Percentiles rank a stretch among this genome's conserved stretches.
Conservation (phyloP, 2,329 filamentous ascomycete species). For the Cercospora zeina region DNA sequence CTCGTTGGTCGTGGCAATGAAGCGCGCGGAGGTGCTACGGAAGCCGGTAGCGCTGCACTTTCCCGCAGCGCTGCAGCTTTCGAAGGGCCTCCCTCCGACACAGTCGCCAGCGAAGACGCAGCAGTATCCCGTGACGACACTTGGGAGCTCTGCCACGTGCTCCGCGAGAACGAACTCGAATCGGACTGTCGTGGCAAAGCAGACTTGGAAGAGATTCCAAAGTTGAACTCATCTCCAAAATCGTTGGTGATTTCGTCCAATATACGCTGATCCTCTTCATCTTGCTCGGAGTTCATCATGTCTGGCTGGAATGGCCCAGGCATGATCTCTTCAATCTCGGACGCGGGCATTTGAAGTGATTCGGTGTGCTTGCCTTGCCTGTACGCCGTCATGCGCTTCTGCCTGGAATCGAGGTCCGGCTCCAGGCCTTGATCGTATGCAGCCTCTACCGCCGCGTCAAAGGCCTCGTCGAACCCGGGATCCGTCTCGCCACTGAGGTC, state of each 20-base stretch:
- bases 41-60: conserved; percentile 37
- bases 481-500: conserved; percentile 71
- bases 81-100: conserved; percentile 60
- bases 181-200: conserved; percentile 75
- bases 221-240: conserved; percentile 75
- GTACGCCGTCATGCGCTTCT: conserved; percentile 33
- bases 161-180: conserved; percentile 74
- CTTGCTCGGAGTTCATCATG: conserved; percentile 25
- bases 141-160: conserved; percentile 75
- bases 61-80: conserved; percentile 32
- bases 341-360: conserved; percentile 30
- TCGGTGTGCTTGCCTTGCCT: conserved; percentile 25
- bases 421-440: conserved; percentile 93
- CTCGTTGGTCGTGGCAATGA: conserved; percentile 32
- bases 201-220: conserved; percentile 67
- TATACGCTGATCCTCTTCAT: conserved; percentile 53
- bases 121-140: conserved; percentile 61
- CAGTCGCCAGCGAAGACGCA: conserved; percentile 68
- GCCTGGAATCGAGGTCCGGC: conserved; percentile 58
- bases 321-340: conserved; percentile 33
- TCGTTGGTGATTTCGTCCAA: conserved; percentile 86
- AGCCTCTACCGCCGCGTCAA: conserved; percentile 93
- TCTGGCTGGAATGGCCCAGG: conserved; percentile 21
- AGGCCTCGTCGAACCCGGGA: conserved; percentile 87
- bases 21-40: conserved; percentile 31